A percentile compares a stretch with the other conserved stretches of the same genome.
These are phyloP conservation scores for Globisporangium splendens DNA, from an alignment of 352 stramenopile species.

Conservation along the genomic window DNA sequence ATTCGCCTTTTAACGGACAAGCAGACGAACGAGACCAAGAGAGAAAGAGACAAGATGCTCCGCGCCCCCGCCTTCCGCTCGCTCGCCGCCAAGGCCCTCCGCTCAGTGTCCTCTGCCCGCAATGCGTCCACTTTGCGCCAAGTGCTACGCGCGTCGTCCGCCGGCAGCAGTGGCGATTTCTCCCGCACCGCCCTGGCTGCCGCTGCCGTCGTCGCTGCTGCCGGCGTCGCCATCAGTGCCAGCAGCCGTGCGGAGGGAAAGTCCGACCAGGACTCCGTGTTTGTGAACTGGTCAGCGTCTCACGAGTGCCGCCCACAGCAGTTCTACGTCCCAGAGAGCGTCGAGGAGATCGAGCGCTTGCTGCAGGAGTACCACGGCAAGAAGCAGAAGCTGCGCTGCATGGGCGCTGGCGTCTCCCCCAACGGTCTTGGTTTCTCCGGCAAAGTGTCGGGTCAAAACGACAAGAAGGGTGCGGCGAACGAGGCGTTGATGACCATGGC, in stretches of 20 bases:
- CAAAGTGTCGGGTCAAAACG: slow-evolving; percentile 2
- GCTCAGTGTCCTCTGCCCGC: neutral
- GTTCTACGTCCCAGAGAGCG: slow-evolving; percentile 67
- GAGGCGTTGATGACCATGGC: slow-evolving; percentile 91
- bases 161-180: neutral
- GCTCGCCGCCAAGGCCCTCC: slow-evolving; percentile 1
- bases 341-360: slow-evolving; percentile 66
- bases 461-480: slow-evolving; percentile 21
- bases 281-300: slow-evolving; percentile 82
- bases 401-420: slow-evolving; percentile 95
- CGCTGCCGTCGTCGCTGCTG: slow-evolving; percentile 12
- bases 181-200: slow-evolving; percentile 12
- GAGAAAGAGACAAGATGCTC: slow-evolving; percentile 5
- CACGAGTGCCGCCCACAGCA: slow-evolving; percentile 65
- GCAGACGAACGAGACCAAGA: neutral
- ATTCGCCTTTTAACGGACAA: slow-evolving; percentile 1
- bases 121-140: slow-evolving; percentile 2
- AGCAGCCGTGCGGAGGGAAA: slow-evolving; percentile 14
- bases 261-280: slow-evolving; percentile 50
- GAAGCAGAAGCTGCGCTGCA: slow-evolving; percentile 86
- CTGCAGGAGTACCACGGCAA: slow-evolving; percentile 56
- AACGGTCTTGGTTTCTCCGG: slow-evolving; percentile 94
- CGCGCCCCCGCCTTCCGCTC: slow-evolving; percentile 13
- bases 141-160: slow-evolving; percentile 1
- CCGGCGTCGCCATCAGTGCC: slow-evolving; percentile 12